These are phyloP conservation scores for Tylopilus sp. DNA, from an alignment of 1,284 basidiomycete genomes.

Conservation along the genomic window DNA sequence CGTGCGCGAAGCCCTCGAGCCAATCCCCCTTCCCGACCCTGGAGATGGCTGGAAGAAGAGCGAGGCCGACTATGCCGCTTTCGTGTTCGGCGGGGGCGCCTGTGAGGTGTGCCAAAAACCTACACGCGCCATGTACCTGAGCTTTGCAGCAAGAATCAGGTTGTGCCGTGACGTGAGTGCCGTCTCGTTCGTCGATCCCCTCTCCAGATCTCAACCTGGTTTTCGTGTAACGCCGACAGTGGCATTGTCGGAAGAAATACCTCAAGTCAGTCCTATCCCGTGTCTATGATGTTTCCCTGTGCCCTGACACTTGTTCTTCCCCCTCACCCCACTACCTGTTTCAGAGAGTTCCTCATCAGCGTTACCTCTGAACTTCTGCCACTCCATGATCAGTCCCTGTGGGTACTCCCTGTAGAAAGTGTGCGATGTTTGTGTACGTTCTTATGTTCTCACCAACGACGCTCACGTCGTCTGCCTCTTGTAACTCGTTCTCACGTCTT, in stretches of 20 bases:
- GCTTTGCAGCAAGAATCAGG: constrained; percentile 44
- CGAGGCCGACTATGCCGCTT: constrained; percentile 52
- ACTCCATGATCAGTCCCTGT: constrained; percentile 1
- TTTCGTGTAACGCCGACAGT: constrained; percentile 6
- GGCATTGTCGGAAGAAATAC: constrained; percentile 19
- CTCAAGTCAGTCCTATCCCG: constrained; percentile 12
- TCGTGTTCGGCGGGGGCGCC: constrained; percentile 53
- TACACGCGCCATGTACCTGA: constrained; percentile 37
- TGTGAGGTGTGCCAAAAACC: constrained; percentile 53
- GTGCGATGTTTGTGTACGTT: constrained; percentile 21
- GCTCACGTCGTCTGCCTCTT: neutral
- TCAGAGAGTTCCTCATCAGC: constrained; percentile 17
- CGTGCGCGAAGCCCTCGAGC: constrained; percentile 33
- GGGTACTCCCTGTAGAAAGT: constrained; percentile 24
- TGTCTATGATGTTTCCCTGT: neutral
- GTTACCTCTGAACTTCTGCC: neutral
- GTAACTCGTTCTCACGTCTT: neutral
- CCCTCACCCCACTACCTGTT: neutral
- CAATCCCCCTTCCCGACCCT: constrained; percentile 38
- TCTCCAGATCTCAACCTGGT: neutral
- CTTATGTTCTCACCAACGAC: neutral
- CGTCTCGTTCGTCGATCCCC: neutral
- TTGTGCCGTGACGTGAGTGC: constrained; percentile 43
- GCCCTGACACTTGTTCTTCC: neutral
- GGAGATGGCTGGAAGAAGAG: constrained; percentile 32